Evolutionary conservation across 306 rosid species (phyloP), one percentile per base, ranked within the genome.

Genomic region (Citrullus amarus): DNA sequence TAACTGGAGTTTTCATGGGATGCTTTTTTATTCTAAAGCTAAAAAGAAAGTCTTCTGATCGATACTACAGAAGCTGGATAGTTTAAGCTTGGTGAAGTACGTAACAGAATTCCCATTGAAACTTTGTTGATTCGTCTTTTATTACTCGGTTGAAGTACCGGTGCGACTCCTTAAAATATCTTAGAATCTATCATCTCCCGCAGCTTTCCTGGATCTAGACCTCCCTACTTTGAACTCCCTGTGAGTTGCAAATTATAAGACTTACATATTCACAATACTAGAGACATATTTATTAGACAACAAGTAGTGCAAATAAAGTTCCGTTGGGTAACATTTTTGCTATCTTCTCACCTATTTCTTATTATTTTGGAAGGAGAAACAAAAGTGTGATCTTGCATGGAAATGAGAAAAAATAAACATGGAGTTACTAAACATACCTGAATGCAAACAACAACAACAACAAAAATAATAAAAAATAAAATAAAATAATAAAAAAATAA

Each of bases 211-310:
- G 46, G 82, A 68, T 83, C 53, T 79, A 79, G 82, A 79, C 85
- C 83, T 10, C 88, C 81, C 81, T 79, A 82, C 60, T 85, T 78
- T 80, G 85, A 79, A 81, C 81, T 60, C 90, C 96, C 97, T 90
- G 84, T 81, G 80, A n/a, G 62, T 43, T 51, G 79, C 83, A n/a
- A 50, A 85, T 57, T 46, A 74, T 20, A 43, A 50, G 48, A 76
- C 55, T 84, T 77, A 58, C 54, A 30, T 44, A 30, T 39, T 71
- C 63, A 9, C 11, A 79, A 66, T 9, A 79, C 25, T 30, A 78
- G 76, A n/a, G 54, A 20, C 50, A 32, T 17, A 34, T 53, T 79
- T 66, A 58, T 53, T 32, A 38, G 50, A 38, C 75, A 78, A 61
- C 22, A 69, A n/a, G 30, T 32, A 62, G 22, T 32, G 69, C 39